Conservation (phyloP, 768 basidiomycete species). For the Suillus decipiens region DNA sequence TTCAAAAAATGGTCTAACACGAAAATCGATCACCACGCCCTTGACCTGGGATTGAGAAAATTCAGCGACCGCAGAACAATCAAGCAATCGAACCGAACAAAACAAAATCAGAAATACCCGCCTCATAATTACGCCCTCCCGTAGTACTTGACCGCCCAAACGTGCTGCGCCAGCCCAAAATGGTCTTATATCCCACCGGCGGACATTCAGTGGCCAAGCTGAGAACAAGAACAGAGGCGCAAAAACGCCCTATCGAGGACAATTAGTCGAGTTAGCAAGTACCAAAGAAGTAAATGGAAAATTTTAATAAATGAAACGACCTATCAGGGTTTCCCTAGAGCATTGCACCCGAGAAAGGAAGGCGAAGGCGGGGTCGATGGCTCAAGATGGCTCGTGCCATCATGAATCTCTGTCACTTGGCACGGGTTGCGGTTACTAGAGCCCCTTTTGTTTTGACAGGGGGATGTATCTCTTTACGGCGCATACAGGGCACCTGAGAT, state of each 20-base stretch:
- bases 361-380: constrained; percentile 4
- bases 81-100: background rate
- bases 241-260: constrained; percentile 4
- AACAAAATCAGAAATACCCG: background rate
- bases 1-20: background rate
- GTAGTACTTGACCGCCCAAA: background rate
- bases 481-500: constrained; percentile 3
- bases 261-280: constrained; percentile 5
- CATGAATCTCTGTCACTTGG: constrained; percentile 4
- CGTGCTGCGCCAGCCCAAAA: background rate
- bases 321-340: background rate
- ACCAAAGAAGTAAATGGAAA: constrained; percentile 3
- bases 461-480: background rate
- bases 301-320: background rate
- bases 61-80: too few species aligned
- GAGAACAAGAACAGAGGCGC: constrained; percentile 7
- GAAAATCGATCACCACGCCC: background rate
- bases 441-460: background rate
- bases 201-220: constrained; percentile 1
- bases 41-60: background rate
- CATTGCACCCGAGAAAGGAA: background rate
- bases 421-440: background rate
- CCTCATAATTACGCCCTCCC: background rate
- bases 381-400: background rate
- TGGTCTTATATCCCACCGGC: background rate